These are phyloP conservation scores for Ophiosphaerella narmari DNA, from an alignment of 2,329 filamentous ascomycete species.

Conservation along the genomic window DNA sequence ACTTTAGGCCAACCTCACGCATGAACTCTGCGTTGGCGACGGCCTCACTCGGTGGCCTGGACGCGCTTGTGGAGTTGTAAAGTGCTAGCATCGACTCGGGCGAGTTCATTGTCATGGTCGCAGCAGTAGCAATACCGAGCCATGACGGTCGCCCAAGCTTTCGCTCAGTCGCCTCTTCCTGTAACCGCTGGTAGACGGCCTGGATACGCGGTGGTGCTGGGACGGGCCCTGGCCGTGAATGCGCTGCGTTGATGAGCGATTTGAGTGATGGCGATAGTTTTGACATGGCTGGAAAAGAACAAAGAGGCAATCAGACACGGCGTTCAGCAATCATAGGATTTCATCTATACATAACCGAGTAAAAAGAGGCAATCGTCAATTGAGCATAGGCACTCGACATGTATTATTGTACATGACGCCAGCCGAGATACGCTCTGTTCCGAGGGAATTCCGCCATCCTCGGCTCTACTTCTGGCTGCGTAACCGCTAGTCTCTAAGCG, in stretches of 20 bases:
- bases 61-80: slow-evolving; percentile 51
- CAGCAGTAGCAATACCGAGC: slow-evolving; percentile 62
- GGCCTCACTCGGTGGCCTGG: slow-evolving; percentile 36
- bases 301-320: no score
- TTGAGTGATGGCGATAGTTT: slow-evolving; percentile 43
- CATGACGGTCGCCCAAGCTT: slow-evolving; percentile 42
- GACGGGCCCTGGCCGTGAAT: slow-evolving; percentile 41
- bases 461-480: no score
- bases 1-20: slow-evolving; percentile 76
- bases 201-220: slow-evolving; percentile 40
- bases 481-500: no score
- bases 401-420: neutral
- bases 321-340: no score
- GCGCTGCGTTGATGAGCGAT: slow-evolving; percentile 42
- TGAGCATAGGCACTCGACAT: neutral
- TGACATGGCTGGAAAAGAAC: slow-evolving; percentile 30
- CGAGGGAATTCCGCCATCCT: no score
- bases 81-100: slow-evolving; percentile 72
- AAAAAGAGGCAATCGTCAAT: neutral
- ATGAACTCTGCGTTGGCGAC: slow-evolving; percentile 69
- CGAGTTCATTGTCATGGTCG: slow-evolving; percentile 85
- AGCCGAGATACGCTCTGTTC: neutral
- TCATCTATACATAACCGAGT: no score
- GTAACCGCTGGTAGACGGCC: slow-evolving; percentile 37
- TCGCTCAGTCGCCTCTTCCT: slow-evolving; percentile 34